These are phyloP conservation scores for Kwoniella newhampshirensis DNA, from an alignment of 768 basidiomycete genomes.

Conservation along the genomic window DNA sequence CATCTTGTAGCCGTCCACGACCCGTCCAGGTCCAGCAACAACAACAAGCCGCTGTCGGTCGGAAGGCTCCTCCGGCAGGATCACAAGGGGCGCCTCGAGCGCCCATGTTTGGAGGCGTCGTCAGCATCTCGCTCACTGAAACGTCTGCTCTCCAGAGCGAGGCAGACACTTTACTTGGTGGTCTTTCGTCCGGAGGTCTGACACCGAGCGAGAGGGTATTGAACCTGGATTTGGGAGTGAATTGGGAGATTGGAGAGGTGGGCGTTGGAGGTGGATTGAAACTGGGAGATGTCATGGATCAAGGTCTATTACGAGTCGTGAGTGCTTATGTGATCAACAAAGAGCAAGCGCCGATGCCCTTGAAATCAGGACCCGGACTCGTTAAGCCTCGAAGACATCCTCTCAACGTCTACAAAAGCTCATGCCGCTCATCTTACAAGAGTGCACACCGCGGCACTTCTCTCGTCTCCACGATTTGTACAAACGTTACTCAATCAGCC, in stretches of 20 bases:
- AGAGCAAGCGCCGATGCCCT: not conserved
- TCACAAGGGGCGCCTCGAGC: constrained; percentile 8
- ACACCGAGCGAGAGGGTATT: constrained; percentile 66
- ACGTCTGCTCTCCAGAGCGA: constrained; percentile 16
- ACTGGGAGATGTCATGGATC: constrained; percentile 57
- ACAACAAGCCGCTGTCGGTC: constrained; percentile 18
- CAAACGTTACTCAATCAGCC: constrained; percentile 32
- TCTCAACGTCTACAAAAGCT: constrained; percentile 64
- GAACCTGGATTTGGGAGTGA: constrained; percentile 65
- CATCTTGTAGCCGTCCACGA: constrained; percentile 14
- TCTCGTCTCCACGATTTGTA: constrained; percentile 27
- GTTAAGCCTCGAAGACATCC: constrained; percentile 71
- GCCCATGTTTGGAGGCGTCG: constrained; percentile 63
- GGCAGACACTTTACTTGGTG: constrained; percentile 26
- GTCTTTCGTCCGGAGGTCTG: constrained; percentile 36
- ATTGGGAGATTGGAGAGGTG: constrained; percentile 72
- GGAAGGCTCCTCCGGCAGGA: constrained; percentile 12
- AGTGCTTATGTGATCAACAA: constrained; percentile 46
- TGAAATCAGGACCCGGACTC: constrained; percentile 62
- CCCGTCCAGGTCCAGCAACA: constrained; percentile 2
- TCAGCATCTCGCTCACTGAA: constrained; percentile 68
- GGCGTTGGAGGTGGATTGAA: constrained; percentile 66
- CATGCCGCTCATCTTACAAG: constrained; percentile 58
- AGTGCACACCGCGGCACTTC: constrained; percentile 18
- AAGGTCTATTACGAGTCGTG: constrained; percentile 61